Evolutionary conservation across 441 rosid species (phyloP).

Genomic region (Eutrema salsugineum): DNA sequence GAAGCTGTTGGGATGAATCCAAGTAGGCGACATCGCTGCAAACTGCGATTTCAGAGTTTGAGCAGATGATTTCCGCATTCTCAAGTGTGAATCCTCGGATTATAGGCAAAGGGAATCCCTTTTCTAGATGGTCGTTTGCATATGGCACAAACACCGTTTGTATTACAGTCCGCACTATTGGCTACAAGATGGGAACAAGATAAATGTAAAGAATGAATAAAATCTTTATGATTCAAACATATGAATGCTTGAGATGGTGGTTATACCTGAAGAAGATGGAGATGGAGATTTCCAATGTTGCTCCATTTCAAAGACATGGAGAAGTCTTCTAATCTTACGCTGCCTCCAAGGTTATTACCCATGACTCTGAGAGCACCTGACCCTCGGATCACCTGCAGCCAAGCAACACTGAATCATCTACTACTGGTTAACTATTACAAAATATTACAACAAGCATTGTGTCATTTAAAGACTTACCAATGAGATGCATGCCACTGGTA

Average conservation of each 20-base stretch:
- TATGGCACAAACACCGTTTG: constrained; percentile 80
- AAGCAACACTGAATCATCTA: neutral
- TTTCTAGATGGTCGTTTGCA: constrained; percentile 58
- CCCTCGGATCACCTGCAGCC: constrained; percentile 56
- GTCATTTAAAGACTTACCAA: constrained; percentile 51
- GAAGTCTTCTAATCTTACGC: constrained; percentile 62
- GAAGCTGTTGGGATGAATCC: constrained; percentile 25
- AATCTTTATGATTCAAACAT: neutral
- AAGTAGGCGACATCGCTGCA: constrained; percentile 63
- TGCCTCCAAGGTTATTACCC: constrained; percentile 82
- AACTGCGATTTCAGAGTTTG: constrained; percentile 52
- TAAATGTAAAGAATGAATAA: neutral
- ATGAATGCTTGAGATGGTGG: neutral
- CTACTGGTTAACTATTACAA: neutral
- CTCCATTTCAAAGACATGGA: constrained; percentile 85
- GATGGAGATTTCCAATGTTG: constrained; percentile 70
- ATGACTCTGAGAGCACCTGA: constrained; percentile 62
- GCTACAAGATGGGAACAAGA: constrained; percentile 43
- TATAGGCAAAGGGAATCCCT: constrained; percentile 87
- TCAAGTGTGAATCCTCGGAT: constrained; percentile 77
- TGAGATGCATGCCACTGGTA: constrained; percentile 91
- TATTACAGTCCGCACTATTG: constrained; percentile 76
- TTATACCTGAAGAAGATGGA: constrained; percentile 71
- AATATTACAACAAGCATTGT: neutral
- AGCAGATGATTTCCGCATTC: constrained; percentile 51